Evolutionary conservation across 2,329 filamentous ascomycete species (phyloP).

Genomic region (Colletotrichum graminicola): DNA sequence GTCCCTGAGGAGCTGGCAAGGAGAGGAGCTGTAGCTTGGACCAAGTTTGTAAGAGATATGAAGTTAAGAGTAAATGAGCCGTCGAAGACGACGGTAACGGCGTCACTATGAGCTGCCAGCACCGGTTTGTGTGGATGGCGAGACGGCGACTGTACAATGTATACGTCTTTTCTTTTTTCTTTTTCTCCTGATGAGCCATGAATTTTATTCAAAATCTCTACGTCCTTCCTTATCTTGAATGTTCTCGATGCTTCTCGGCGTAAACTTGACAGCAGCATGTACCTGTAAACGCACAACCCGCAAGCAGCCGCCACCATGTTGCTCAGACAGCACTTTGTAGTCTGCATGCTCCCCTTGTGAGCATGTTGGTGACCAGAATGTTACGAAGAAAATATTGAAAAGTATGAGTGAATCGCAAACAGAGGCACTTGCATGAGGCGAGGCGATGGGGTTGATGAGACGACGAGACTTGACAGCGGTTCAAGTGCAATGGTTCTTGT

Average conservation of each 20-base stretch:
- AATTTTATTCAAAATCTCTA: slow-evolving; percentile 21
- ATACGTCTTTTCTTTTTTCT: not conserved
- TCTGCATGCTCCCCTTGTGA: slow-evolving; percentile 67
- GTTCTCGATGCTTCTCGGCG: slow-evolving; percentile 51
- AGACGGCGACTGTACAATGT: slow-evolving; percentile 32
- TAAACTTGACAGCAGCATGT: slow-evolving; percentile 61
- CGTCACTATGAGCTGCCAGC: slow-evolving; percentile 49
- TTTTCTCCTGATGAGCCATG: not conserved
- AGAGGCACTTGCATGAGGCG: too few species aligned
- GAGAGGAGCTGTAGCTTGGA: slow-evolving; percentile 65
- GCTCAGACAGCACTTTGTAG: slow-evolving; percentile 76
- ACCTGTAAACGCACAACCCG: slow-evolving; percentile 74
- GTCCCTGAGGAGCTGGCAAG: slow-evolving; percentile 72
- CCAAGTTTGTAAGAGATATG: slow-evolving; percentile 57
- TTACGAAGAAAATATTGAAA: slow-evolving; percentile 79
- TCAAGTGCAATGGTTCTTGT: too few species aligned
- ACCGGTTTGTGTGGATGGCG: not conserved
- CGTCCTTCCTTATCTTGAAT: slow-evolving; percentile 55
- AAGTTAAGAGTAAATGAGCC: slow-evolving; percentile 46
- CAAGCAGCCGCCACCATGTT: slow-evolving; percentile 82
- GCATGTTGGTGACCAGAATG: slow-evolving; percentile 72
- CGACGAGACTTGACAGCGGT: too few species aligned
- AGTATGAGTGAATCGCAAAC: slow-evolving; percentile 79
- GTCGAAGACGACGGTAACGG: slow-evolving; percentile 47
- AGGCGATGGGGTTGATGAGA: too few species aligned